Conservation (phyloP, 2,329 filamentous ascomycete genomes). For the Aureobasidium sp. region DNA sequence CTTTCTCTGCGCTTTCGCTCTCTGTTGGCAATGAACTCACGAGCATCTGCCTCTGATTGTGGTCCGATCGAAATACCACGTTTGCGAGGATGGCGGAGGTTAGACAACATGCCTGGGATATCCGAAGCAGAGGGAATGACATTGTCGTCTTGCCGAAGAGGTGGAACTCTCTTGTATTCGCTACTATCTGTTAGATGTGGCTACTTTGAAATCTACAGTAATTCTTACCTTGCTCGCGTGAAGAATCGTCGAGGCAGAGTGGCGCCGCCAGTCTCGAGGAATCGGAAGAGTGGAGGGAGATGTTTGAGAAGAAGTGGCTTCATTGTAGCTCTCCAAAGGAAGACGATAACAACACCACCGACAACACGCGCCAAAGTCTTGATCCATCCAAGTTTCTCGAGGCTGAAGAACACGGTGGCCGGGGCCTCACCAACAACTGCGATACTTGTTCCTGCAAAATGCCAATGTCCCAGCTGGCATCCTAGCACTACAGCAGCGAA, state of each 20-base stretch:
- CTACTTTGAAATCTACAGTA: background rate
- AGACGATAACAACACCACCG: constrained; percentile 73
- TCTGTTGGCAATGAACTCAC: constrained; percentile 87
- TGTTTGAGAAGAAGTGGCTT: constrained; percentile 72
- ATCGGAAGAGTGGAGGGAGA: constrained; percentile 81
- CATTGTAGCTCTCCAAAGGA: constrained; percentile 82
- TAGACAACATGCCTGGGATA: constrained; percentile 71
- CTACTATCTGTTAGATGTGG: constrained; percentile 17
- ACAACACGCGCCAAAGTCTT: constrained; percentile 60
- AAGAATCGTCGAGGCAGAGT: constrained; percentile 86
- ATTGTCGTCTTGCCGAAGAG: constrained; percentile 69
- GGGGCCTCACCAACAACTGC: constrained; percentile 46
- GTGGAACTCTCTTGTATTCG: constrained; percentile 78
- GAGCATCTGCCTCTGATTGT: constrained; percentile 91
- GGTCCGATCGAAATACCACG: constrained; percentile 85
- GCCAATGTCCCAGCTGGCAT: constrained; percentile 74
- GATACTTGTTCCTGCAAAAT: constrained; percentile 54
- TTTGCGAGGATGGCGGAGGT: constrained; percentile 70
- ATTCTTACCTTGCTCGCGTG: constrained; percentile 62
- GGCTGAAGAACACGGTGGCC: constrained; percentile 55
- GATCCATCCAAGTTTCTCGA: constrained; percentile 57
- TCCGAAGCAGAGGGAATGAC: constrained; percentile 85
- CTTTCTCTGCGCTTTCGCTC: constrained; percentile 60
- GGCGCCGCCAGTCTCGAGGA: constrained; percentile 71
- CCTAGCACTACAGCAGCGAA: constrained; percentile 89